A percentile compares a stretch with the other conserved stretches of the same genome.
Conservation (phyloP, 192 early-diverging fungal genomes). For the Rhizophagus clarus region DNA sequence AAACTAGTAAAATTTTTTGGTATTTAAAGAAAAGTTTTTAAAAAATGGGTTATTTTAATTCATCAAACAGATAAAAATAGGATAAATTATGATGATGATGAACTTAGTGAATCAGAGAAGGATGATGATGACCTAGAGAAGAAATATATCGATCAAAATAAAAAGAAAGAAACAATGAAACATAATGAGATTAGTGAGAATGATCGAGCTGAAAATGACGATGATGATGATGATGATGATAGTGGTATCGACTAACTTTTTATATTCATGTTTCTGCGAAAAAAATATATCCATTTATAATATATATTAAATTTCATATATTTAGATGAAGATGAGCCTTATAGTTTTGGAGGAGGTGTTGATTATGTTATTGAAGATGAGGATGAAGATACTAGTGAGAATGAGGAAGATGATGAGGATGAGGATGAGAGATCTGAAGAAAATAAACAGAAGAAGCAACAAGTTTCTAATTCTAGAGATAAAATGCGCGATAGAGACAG, state of each 20-base stretch:
- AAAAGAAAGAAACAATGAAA: constrained; percentile 40
- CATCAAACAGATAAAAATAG: background rate
- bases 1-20: background rate
- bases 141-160: constrained; percentile 36
- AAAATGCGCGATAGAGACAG: constrained; percentile 37
- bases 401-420: constrained; percentile 34
- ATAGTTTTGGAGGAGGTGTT: constrained; percentile 45
- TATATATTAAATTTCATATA: background rate
- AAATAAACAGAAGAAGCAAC: constrained; percentile 35
- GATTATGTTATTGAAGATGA: constrained; percentile 39
- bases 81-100: background rate
- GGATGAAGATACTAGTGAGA: constrained; percentile 34
- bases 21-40: no score
- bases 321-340: constrained; percentile 31
- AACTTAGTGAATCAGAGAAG: constrained; percentile 39
- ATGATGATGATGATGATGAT: constrained; percentile 39
- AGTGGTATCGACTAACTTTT: constrained; percentile 34
- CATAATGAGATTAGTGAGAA: constrained; percentile 42
- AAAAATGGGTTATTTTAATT: no score
- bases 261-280: background rate
- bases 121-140: constrained; percentile 41
- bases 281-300: background rate
- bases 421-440: constrained; percentile 40
- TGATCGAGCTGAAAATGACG: constrained; percentile 35
- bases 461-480: constrained; percentile 36